Percentiles rank a stretch among this genome's conserved stretches.
Evolutionary conservation across 1,284 basidiomycete species (phyloP).

Genomic region (Thecaphora thlaspeos): DNA sequence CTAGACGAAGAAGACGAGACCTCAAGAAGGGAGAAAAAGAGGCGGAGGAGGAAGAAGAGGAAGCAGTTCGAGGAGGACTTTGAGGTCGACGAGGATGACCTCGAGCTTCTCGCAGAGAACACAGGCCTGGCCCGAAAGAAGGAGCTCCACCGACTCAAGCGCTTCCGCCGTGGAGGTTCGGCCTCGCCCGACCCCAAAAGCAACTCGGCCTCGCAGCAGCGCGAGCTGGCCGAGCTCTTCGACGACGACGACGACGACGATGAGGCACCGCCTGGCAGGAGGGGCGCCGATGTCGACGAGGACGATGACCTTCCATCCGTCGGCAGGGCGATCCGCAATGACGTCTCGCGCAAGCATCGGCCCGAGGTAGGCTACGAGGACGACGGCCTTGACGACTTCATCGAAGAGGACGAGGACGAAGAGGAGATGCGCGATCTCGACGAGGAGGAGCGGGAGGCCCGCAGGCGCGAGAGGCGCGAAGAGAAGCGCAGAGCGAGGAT

Average conservation of each 20-base stretch:
- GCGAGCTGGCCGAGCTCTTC: conserved; percentile 77
- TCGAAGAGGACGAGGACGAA: conserved; percentile 71
- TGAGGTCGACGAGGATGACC: conserved; percentile 87
- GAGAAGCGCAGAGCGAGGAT: conserved; percentile 54
- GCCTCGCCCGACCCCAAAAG: conserved; percentile 61
- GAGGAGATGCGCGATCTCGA: conserved; percentile 51
- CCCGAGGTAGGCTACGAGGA: conserved; percentile 51
- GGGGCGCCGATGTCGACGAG: conserved; percentile 60
- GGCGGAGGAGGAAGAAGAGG: conserved; percentile 41
- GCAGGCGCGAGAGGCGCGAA: conserved; percentile 67
- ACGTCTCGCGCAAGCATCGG: conserved; percentile 24
- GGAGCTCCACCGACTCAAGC: conserved; percentile 35
- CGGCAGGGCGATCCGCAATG: conserved; percentile 37
- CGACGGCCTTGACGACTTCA: conserved; percentile 66
- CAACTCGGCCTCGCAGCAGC: conserved; percentile 62
- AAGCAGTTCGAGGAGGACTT: conserved; percentile 63
- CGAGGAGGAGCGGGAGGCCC: conserved; percentile 67
- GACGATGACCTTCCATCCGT: conserved; percentile 60
- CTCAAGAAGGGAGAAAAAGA: conserved; percentile 67
- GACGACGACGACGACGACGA: conserved; percentile 70
- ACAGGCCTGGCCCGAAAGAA: conserved; percentile 66
- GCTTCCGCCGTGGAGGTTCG: conserved; percentile 61
- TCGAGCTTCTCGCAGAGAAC: conserved; percentile 92
- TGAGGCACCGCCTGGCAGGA: conserved; percentile 60
- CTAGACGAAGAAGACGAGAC: conserved; percentile 60